Evolutionary conservation across 2,329 filamentous ascomycete species (phyloP).

Genomic region (Beauveria sp.): DNA sequence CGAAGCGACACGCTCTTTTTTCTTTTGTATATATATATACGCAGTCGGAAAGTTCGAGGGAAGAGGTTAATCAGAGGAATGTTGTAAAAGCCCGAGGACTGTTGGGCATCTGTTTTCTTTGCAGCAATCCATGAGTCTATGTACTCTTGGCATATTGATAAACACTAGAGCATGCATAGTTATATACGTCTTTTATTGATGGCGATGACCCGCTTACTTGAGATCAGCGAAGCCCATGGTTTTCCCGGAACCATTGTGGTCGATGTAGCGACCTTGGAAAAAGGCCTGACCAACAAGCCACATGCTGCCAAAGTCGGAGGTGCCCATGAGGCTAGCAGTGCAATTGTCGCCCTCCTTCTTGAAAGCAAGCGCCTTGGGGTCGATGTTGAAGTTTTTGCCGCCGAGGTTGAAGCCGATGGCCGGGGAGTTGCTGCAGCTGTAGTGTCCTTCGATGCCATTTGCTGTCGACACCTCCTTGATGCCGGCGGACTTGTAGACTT

Average conservation of each 20-base stretch:
- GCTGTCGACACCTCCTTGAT: conserved; percentile 9
- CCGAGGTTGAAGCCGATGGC: conserved; percentile 13
- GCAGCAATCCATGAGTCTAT: background rate
- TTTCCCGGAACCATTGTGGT: conserved; percentile 13
- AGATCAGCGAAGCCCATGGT: conserved; percentile 16
- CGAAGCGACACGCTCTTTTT: background rate
- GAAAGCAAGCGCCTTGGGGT: conserved; percentile 14
- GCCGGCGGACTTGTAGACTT: conserved; percentile 13
- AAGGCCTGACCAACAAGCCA: conserved; percentile 19
- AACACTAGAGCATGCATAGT: background rate
- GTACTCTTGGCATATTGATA: background rate
- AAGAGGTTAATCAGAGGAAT: background rate
- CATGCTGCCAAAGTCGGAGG: conserved; percentile 10
- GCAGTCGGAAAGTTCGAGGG: background rate
- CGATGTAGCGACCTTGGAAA: conserved; percentile 18
- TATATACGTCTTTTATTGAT: background rate
- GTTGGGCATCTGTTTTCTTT: too few species aligned
- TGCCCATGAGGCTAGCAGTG: conserved; percentile 15
- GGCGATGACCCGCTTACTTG: background rate
- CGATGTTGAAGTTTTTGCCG: conserved; percentile 15
- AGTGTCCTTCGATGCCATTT: conserved; percentile 15
- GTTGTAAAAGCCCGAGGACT: background rate
- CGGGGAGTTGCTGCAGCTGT: conserved; percentile 14
- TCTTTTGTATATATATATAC: background rate
- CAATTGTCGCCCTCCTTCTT: conserved; percentile 14